Conservation (phyloP, 768 basidiomycete genomes). For the Plicaturopsis crispa region DNA sequence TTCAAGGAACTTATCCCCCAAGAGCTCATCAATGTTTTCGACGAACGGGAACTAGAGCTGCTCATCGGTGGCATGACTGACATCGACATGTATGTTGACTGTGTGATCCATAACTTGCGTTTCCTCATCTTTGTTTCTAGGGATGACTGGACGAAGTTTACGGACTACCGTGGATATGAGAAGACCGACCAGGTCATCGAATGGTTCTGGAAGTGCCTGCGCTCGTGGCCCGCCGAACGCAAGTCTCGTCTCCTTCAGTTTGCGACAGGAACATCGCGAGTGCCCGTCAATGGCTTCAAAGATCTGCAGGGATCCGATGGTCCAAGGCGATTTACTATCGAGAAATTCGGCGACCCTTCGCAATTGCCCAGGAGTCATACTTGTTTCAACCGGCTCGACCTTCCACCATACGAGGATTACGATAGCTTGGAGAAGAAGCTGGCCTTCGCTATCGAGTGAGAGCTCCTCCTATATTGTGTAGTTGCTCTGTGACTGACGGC, state of each 20-base stretch:
- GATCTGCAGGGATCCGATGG: slow-evolving; percentile 92
- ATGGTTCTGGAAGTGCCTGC: slow-evolving; percentile 94
- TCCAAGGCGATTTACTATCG: slow-evolving; percentile 88
- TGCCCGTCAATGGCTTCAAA: slow-evolving; percentile 91
- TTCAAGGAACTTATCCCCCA: slow-evolving; percentile 78
- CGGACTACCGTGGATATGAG: slow-evolving; percentile 85
- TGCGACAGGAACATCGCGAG: slow-evolving; percentile 78
- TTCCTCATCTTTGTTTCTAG: slow-evolving; percentile 20
- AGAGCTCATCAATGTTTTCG: slow-evolving; percentile 83
- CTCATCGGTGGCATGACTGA: slow-evolving; percentile 92
- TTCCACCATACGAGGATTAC: slow-evolving; percentile 87
- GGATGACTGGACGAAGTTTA: slow-evolving; percentile 92
- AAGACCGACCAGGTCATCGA: slow-evolving; percentile 85
- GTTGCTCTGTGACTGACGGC: slow-evolving; percentile 4
- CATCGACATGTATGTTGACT: slow-evolving; percentile 63
- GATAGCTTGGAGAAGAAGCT: slow-evolving; percentile 83
- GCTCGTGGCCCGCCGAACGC: slow-evolving; percentile 84
- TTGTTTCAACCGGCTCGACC: slow-evolving; percentile 86
- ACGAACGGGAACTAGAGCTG: slow-evolving; percentile 83
- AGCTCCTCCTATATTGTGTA: slow-evolving; percentile 11
- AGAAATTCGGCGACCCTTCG: slow-evolving; percentile 86
- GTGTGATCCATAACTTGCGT: slow-evolving; percentile 1
- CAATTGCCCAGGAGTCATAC: slow-evolving; percentile 89
- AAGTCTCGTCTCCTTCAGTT: slow-evolving; percentile 86
- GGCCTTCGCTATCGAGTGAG: slow-evolving; percentile 76